phyloP scores from a whole-genome alignment of 2,329 filamentous ascomycete genomes.

The Trichoderma hamatum region DNA sequence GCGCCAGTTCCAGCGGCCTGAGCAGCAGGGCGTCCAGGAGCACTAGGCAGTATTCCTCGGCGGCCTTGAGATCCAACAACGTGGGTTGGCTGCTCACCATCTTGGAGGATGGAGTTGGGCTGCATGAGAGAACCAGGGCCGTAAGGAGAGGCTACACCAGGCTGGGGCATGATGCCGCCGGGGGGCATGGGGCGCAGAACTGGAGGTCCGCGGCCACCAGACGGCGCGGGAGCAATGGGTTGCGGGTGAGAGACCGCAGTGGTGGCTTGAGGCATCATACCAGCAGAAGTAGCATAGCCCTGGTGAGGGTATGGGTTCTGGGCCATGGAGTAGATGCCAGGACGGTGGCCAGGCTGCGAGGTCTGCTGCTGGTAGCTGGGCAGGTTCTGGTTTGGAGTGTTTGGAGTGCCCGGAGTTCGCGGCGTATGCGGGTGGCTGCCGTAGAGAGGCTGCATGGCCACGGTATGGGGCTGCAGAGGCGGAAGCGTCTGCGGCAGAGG shows the following conservation, averaged over 20 bases:
- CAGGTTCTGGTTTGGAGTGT: conserved; percentile 61
- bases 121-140: conserved; percentile 61
- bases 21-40: conserved; percentile 80
- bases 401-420: conserved; percentile 64
- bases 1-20: conserved; percentile 69
- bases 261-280: conserved; percentile 69
- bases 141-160: conserved; percentile 62
- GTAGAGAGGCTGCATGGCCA: conserved; percentile 52
- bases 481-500: conserved; percentile 58
- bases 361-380: conserved; percentile 57
- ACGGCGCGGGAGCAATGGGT: conserved; percentile 73
- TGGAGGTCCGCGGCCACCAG: conserved; percentile 58
- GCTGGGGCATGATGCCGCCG: conserved; percentile 63
- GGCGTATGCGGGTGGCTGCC: conserved; percentile 64
- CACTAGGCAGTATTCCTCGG: conserved; percentile 87
- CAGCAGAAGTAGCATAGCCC: conserved; percentile 58
- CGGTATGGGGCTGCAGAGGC: conserved; percentile 54
- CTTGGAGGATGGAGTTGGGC: conserved; percentile 58
- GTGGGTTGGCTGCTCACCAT: conserved; percentile 74
- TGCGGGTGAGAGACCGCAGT: conserved; percentile 71
- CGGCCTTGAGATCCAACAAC: conserved; percentile 94
- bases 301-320: conserved; percentile 59
- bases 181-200: conserved; percentile 72
- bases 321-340: conserved; percentile 58
- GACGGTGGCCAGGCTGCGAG: conserved; percentile 51